Evolutionary conservation across 1,284 basidiomycete species (phyloP), one percentile per base, ranked within the genome.

Genomic region (Xerocomus minutiporus): DNA sequence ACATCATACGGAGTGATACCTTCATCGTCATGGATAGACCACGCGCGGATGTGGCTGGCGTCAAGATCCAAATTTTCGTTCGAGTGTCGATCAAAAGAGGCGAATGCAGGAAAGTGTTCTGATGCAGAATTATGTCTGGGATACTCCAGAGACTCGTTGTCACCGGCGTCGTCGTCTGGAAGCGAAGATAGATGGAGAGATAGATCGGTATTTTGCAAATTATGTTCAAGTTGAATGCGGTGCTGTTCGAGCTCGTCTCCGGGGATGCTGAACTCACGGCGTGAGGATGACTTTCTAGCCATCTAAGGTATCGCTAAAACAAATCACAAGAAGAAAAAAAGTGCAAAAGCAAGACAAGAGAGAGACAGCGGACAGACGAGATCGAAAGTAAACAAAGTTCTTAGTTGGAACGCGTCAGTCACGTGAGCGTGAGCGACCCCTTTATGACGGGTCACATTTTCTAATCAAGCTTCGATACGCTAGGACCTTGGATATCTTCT

Each of bases 171-270:
- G 41, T 75, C 71, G 43, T 72, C 68, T 32, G 50, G 71, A 5
- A 69, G 62, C 23, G 76, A 68, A 69, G 76, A 56, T 79, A 85
- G 50, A 83, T 82, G 83, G 52, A 87, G 77, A 53, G 84, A 85
- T 58, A 86, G 68, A 61, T 87, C 83, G 23, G 82, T 84, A 61
- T 83, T 76, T 62, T 84, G 83, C 54, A 89, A 76, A 60, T 87
- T 84, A 65, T 82, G 75, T 68, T 90, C 87, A 46, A 90, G 83
- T 63, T 80, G 80, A 52, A 88, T 85, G 52, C 88, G 81, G 62
- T 82, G 66, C 35, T 82, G 76, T 68, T 90, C 87, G 59, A 82
- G 79, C 69, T 83, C 79, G 65, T 90, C 87, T 57, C 82, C 82
- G 5, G 62, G 75, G 52, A 89, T 89, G 50, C 68, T 68, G 46